Evolutionary conservation across 73 alveolate species (phyloP), one percentile per base, ranked within the genome.

Genomic region (Loxodes magnus): DNA sequence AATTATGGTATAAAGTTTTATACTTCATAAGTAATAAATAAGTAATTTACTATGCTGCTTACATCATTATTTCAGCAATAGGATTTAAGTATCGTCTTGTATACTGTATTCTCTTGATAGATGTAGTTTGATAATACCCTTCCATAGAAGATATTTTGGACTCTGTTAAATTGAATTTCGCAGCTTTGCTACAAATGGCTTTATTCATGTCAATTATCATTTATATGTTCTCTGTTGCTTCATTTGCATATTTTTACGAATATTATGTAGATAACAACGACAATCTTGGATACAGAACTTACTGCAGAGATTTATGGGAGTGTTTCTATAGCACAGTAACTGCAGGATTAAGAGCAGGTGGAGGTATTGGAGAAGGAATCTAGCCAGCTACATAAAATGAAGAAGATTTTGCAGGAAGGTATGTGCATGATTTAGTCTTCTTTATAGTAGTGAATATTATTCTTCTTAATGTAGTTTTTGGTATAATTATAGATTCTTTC

Each of bases 401-500:
- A 14, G 16, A 5, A 7, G 9, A 24, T 5, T 83, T 78, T 51
- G 66, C 79, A 66, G 64, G 67, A 0, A 46, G 90, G 63, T 77
- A 69, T 60, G 34, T 73, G 27, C 82, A 61, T 64, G 91, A 78
- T 52, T 50, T 83, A 59, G 41, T 77, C 16, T 83, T 71, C 74
- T 83, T 73, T 60, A 35, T 77, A 63, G 35, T 72, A n/a, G 83
- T 78, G 43, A 66, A 74, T 4, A 77, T 75, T 55, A 35, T 79
- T 65, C 35, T 79, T 9, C 81, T 78, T 54, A 81, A 77, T 15
- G 60, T 83, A 64, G 36, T 83, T 19, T 61, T 73, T 43, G 90
- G 87, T 4, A 79, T 83, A 26, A 77, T 83, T 20, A 79, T 83
- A 48, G 96, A 83, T 41, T 87, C 90, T 33, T 83, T 83, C 49